These are phyloP conservation scores for Actinomortierella ambigua DNA, from an alignment of 371 early-diverging fungal genomes.

Conservation along the genomic window DNA sequence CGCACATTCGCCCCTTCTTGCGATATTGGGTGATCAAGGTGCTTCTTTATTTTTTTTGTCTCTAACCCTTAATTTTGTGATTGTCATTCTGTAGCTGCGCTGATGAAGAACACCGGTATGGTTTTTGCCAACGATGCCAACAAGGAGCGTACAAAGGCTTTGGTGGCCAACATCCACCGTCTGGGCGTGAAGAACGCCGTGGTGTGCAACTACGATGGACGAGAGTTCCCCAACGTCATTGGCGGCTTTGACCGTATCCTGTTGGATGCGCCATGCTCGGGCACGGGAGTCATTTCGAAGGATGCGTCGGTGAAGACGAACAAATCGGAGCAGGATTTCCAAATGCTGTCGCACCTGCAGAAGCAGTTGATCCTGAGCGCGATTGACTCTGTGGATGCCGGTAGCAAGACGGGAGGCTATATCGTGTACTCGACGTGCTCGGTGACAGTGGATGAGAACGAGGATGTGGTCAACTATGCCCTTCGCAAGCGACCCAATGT, in stretches of 20 bases:
- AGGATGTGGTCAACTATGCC: conserved; percentile 98
- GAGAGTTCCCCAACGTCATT: conserved; percentile 92
- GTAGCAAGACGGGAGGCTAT: conserved; percentile 91
- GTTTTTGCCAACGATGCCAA: conserved; percentile 98
- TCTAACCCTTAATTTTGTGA: neutral
- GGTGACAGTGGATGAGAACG: conserved; percentile 98
- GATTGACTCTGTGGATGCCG: conserved; percentile 97
- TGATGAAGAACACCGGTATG: conserved; percentile 98
- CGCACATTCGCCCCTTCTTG: too few species aligned
- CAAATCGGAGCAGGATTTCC: conserved; percentile 93
- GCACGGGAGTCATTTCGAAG: conserved; percentile 99
- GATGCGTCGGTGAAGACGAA: conserved; percentile 96
- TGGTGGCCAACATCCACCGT: conserved; percentile 96
- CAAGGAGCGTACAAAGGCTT: conserved; percentile 90
- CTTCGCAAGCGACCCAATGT: conserved; percentile 94
- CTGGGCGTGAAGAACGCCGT: conserved; percentile 94
- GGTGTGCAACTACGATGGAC: conserved; percentile 97
- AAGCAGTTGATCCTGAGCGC: conserved; percentile 96
- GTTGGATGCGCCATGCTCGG: conserved; percentile 99
- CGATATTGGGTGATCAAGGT: too few species aligned
- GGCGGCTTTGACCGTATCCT: conserved; percentile 98
- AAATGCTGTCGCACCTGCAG: conserved; percentile 89
- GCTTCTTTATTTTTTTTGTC: too few species aligned
- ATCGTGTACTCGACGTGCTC: conserved; percentile 99
- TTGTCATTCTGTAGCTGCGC: conserved; percentile 62